These are phyloP conservation scores for Pseudoscleropodium purum DNA, from an alignment of 225 moss, liverwort and hornwort genomes.

Conservation along the genomic window DNA sequence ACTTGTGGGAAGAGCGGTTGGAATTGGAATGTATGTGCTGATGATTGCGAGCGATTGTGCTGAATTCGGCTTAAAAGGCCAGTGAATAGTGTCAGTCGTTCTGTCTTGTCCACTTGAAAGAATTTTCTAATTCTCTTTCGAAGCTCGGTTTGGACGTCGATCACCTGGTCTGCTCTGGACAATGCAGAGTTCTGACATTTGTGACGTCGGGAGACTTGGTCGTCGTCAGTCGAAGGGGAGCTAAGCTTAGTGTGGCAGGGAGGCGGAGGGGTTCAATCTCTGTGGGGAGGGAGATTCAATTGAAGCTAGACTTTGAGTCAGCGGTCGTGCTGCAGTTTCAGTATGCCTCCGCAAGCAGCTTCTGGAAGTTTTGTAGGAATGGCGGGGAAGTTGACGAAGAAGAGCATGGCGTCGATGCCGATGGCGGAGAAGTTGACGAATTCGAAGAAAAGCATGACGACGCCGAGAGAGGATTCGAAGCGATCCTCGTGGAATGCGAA, in stretches of 20 bases:
- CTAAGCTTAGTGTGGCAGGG: not conserved
- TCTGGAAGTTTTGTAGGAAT: slow-evolving; percentile 16
- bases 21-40: not conserved
- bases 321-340: not conserved
- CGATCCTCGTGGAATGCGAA: slow-evolving; percentile 19
- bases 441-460: not conserved
- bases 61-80: not conserved
- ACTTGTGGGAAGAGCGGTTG: not conserved
- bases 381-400: slow-evolving; percentile 10
- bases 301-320: not conserved
- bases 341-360: slow-evolving; percentile 29
- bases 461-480: not conserved
- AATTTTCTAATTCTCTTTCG: not conserved
- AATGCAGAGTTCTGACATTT: not conserved
- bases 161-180: slow-evolving; percentile 1
- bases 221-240: not conserved
- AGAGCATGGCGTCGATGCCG: not conserved
- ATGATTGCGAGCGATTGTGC: not conserved
- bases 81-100: not conserved
- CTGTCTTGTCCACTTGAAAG: not conserved
- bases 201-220: not conserved
- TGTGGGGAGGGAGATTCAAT: not conserved
- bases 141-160: not conserved
- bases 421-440: slow-evolving; percentile 1
- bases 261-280: not conserved